Percentiles rank a stretch among this genome's conserved stretches.
phyloP scores from a whole-genome alignment of 2,329 filamentous ascomycete genomes.

The Nemania sp. region DNA sequence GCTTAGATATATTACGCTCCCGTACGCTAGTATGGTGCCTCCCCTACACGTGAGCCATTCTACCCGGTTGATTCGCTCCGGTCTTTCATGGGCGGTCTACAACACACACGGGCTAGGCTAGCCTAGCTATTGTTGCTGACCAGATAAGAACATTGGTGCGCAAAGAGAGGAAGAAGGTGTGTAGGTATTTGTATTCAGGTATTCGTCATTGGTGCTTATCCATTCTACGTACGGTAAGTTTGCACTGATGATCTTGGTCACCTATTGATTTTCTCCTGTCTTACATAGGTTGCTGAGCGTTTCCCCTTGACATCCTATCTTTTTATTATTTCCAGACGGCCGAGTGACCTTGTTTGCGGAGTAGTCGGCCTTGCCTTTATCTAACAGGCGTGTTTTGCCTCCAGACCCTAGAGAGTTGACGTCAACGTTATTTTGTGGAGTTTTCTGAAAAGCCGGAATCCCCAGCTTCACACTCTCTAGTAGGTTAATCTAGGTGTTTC shows the following conservation, averaged over 20 bases:
- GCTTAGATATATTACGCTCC: not conserved
- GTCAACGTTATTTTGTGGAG: constrained; percentile 10
- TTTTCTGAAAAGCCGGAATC: not conserved
- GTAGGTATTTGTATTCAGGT: constrained; percentile 4
- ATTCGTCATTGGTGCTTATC: not conserved
- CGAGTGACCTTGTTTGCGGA: not conserved
- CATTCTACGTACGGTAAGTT: not conserved
- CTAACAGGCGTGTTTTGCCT: not conserved
- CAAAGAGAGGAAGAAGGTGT: not conserved
- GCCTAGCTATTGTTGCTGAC: constrained; percentile 1
- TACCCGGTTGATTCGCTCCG: constrained; percentile 8
- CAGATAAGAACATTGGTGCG: not conserved
- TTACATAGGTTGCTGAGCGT: not conserved
- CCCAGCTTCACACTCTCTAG: constrained; percentile 5
- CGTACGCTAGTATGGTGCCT: not conserved
- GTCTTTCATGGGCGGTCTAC: not conserved
- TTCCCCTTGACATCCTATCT: not conserved
- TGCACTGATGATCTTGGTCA: not conserved
- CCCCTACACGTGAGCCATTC: not conserved
- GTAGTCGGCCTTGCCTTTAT: not conserved
- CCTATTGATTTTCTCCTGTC: not conserved
- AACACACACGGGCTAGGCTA: constrained; percentile 14
- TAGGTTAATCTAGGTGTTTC: too few species aligned
- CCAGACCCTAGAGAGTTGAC: not conserved
- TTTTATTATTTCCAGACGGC: not conserved